Evolutionary conservation across 345 rosid genomes (phyloP).

Genomic region (Dipteronia sinensis): DNA sequence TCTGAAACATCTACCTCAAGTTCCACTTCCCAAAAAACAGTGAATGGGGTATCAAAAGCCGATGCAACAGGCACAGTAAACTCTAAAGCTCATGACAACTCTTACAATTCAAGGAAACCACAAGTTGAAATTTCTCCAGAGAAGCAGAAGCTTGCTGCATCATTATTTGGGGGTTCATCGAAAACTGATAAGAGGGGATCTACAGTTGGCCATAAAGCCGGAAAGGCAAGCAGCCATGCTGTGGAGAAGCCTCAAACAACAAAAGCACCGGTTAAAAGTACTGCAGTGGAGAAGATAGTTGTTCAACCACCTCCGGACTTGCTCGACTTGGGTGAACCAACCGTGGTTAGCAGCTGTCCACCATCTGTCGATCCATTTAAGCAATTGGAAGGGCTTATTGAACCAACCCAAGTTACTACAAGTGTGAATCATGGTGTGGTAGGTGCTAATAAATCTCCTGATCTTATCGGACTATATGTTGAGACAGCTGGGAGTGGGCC

Average conservation of each 20-base stretch:
- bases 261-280: constrained; percentile 21
- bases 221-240: constrained; percentile 48
- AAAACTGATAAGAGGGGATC: constrained; percentile 62
- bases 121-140: constrained; percentile 69
- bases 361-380: constrained; percentile 73
- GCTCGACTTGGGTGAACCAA: constrained; percentile 84
- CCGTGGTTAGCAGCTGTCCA: constrained; percentile 32
- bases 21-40: constrained; percentile 50
- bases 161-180: constrained; percentile 82
- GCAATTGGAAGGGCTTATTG: constrained; percentile 84
- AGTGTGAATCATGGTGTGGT: constrained; percentile 22
- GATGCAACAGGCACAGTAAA: constrained; percentile 46
- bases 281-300: constrained; percentile 36
- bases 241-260: constrained; percentile 35
- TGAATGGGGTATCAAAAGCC: constrained; percentile 46
- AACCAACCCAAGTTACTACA: constrained; percentile 35
- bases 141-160: constrained; percentile 98
- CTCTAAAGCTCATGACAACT: constrained; percentile 48
- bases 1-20: constrained; percentile 50
- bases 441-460: constrained; percentile 33
- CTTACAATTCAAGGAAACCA: constrained; percentile 61
- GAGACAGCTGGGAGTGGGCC: constrained; percentile 40
- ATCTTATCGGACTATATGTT: constrained; percentile 54
- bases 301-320: constrained; percentile 80
- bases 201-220: constrained; percentile 52